Evolutionary conservation across 306 rosid genomes (phyloP), one percentile per base, ranked within the genome.

Genomic region (Luffa acutangula): DNA sequence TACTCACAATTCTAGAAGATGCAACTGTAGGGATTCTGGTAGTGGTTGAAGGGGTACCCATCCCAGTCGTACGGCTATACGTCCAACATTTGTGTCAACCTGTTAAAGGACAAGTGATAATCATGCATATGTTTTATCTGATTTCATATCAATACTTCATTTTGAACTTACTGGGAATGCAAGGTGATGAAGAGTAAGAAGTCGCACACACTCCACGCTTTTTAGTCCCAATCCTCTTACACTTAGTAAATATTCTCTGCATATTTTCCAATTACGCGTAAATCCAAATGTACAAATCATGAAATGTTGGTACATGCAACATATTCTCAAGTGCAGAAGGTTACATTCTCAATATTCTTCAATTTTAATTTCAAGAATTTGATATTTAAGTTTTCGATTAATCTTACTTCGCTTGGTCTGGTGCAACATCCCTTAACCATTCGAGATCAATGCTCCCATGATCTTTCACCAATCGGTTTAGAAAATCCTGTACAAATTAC

Each of bases 51-150:
- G 98, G 75, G 99, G 99, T 54, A 96, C 99, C 99, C 99, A 96
- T 87, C 99, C 99, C 78, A 96, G 83, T 82, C 99, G 86, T 80
- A 96, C 99, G 36, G 98, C 99, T 82, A 96, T 96, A 9, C 99
- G 98, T 76, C 99, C 99, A 74, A 96, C 99, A 86, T 96, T 96
- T 83, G 99, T 96, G 88, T 96, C 99, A 81, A 96, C 99, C 99
- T 96, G 85, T 80, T 81, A 81, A 66, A 85, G 76, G 72, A 74
- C 43, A 70, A 49, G 65, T 21, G 43, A 81, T 18, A 70, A 43
- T 59, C 78, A 79, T n/a, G 87, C 77, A 82, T 75, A 59, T 62
- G 51, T 84, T 80, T 56, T 63, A 51, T 76, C 53, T 82, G 34
- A 18, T 62, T 72, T 33, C 57, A 78, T 34, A 80, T 70, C 75